Evolutionary conservation across 108 stramenopile species (phyloP), one percentile per base, ranked within the genome.

Genomic region (Pseudonitzschia multiseries): DNA sequence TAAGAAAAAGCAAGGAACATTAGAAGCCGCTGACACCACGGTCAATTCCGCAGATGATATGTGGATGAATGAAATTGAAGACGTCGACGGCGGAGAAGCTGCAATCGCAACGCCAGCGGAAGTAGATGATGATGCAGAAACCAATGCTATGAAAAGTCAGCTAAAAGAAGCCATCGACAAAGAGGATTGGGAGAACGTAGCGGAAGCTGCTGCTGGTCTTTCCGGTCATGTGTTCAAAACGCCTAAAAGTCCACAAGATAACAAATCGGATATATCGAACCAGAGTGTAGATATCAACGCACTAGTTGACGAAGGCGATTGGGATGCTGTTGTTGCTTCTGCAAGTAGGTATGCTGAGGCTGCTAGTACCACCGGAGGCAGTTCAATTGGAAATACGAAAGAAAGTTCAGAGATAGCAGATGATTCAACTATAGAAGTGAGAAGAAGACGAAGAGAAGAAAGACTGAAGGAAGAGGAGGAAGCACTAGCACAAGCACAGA

Each of bases 161-260:
- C 44, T 67, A 2, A 67, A 67, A 29, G 66, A 67, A 59, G 91
- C 91, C 4, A 87, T 92, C 46, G 84, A 85, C 36, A 83, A 81
- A 24, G 91, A 88, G 42, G 87, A 92, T 59, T 92, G 91, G 91
- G 79, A 86, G 32, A 88, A 88, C 36, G 91, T 92, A 57, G 91
- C 88, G 18, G 74, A 79, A 36, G 88, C 88, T 17, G 91, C 91
- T 12, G 80, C 82, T 51, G 78, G 71, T 28, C 57, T 64, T 8
- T 80, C 68, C 40, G 69, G 32, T 0, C 62, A 68, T 26, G 60
- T 33, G 4, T 46, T 27, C 48, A 36, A 60, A n/a, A 56, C 15
- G 18, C 28, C 41, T 28, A 42, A 50, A 27, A 71, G 56, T 46
- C 51, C 61, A 17, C 29, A 62, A 76, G 78, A 82, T 43, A 54